Percentiles rank a stretch among this genome's conserved stretches.
These are phyloP conservation scores for Acacia melanoxylon DNA, from an alignment of 306 rosid genomes.

Conservation along the genomic window DNA sequence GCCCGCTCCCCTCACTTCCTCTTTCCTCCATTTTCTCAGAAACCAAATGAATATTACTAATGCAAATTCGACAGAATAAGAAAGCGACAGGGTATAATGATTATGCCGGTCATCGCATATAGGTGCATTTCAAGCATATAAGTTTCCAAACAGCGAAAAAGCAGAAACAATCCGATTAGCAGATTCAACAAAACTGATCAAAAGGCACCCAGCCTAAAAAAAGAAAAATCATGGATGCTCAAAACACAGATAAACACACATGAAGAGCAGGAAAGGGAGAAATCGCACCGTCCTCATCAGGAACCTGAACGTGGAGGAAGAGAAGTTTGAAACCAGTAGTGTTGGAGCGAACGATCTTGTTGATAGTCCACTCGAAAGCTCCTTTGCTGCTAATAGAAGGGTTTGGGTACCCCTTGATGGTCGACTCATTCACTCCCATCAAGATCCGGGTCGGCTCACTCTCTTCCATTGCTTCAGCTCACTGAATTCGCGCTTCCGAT, in stretches of 20 bases:
- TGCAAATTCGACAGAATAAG: not conserved
- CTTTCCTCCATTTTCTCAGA: constrained; percentile 4
- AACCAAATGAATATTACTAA: constrained; percentile 25
- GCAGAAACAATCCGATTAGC: not conserved
- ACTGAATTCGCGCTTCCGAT: constrained; percentile 1
- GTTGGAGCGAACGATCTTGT: constrained; percentile 78
- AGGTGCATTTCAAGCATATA: not conserved
- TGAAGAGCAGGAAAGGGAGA: constrained; percentile 21
- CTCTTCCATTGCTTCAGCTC: constrained; percentile 22
- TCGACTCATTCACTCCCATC: constrained; percentile 89
- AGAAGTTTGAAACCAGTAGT: constrained; percentile 64
- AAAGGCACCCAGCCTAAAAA: not conserved
- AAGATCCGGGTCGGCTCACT: constrained; percentile 64
- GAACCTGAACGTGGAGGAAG: constrained; percentile 86
- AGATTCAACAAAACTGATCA: not conserved
- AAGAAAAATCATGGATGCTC: not conserved
- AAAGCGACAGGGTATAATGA: not conserved
- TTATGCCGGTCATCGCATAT: not conserved
- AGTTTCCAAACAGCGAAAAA: not conserved
- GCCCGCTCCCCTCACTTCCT: not conserved
- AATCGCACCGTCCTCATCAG: constrained; percentile 84
- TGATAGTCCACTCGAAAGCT: constrained; percentile 86
- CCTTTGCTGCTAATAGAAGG: constrained; percentile 88
- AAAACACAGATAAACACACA: not conserved
- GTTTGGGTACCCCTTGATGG: constrained; percentile 81